These are phyloP conservation scores for Cyclotella sp. DNA, from an alignment of 108 stramenopile genomes.

Conservation along the genomic window DNA sequence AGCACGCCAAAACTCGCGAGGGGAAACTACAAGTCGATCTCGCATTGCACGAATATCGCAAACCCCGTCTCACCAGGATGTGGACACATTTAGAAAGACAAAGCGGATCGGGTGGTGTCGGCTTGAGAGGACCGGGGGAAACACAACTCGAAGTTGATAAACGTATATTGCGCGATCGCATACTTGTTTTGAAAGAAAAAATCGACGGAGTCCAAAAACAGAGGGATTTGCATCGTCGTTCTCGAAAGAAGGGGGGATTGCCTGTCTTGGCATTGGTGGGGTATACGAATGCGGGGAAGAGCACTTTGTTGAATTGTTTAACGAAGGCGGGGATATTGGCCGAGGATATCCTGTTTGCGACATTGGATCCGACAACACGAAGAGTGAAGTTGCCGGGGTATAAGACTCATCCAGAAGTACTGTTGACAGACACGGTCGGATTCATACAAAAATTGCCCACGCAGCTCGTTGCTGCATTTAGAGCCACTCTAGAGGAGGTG, in stretches of 20 bases:
- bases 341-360: slow-evolving; percentile 96
- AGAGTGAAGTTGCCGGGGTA: slow-evolving; percentile 92
- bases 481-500: slow-evolving; percentile 96
- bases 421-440: slow-evolving; percentile 97
- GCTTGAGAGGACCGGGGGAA: slow-evolving; percentile 94
- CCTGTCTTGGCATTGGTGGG: slow-evolving; percentile 92
- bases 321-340: slow-evolving; percentile 96
- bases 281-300: slow-evolving; percentile 97
- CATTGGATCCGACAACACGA: slow-evolving; percentile 97
- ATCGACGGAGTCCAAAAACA: slow-evolving; percentile 92
- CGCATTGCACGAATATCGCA: slow-evolving; percentile 93
- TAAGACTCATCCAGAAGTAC: slow-evolving; percentile 92
- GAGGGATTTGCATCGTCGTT: slow-evolving; percentile 81
- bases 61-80: slow-evolving; percentile 94
- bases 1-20: slow-evolving; percentile 94
- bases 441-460: slow-evolving; percentile 98
- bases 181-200: slow-evolving; percentile 88
- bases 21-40: slow-evolving; percentile 95
- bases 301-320: slow-evolving; percentile 88
- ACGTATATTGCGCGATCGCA: slow-evolving; percentile 91
- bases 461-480: slow-evolving; percentile 94
- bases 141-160: slow-evolving; percentile 95
- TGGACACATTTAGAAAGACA: slow-evolving; percentile 97
- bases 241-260: slow-evolving; percentile 75
- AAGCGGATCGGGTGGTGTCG: slow-evolving; percentile 92